Conservation (phyloP, 1,284 basidiomycete genomes). For the Cryptococcus sp. region DNA sequence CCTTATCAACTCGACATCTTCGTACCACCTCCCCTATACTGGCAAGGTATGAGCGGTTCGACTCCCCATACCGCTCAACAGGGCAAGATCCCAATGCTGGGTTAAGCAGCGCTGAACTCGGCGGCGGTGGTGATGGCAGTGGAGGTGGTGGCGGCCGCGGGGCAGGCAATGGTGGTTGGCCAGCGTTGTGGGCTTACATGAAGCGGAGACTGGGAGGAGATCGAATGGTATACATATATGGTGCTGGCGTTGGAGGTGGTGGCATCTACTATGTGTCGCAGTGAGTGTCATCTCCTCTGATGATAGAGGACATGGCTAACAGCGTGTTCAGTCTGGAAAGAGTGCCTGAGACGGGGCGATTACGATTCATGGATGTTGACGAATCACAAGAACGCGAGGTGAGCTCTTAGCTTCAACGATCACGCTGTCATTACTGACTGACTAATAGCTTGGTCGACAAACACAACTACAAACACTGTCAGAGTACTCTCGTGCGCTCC, state of each 20-base stretch:
- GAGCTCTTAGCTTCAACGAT: slow-evolving; percentile 10
- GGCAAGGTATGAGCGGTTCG: slow-evolving; percentile 45
- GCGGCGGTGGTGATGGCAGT: no score
- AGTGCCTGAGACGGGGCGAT: slow-evolving; percentile 77
- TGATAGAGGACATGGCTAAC: no score
- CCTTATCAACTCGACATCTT: slow-evolving; percentile 11
- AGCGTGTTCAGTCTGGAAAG: slow-evolving; percentile 65
- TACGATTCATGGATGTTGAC: slow-evolving; percentile 78
- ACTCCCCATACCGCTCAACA: slow-evolving; percentile 5
- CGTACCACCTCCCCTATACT: slow-evolving; percentile 13
- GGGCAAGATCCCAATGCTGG: no score
- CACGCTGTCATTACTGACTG: neutral
- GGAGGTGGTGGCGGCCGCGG: no score
- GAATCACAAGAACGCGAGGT: slow-evolving; percentile 61
- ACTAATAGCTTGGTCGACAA: slow-evolving; percentile 37
- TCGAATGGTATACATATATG: slow-evolving; percentile 43
- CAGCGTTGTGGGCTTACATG: slow-evolving; percentile 32
- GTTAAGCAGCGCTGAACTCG: no score
- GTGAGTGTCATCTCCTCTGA: slow-evolving; percentile 54
- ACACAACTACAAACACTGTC: slow-evolving; percentile 60
- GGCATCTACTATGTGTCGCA: slow-evolving; percentile 63
- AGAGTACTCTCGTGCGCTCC: slow-evolving; percentile 62
- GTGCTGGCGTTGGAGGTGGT: slow-evolving; percentile 51
- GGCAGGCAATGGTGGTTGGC: slow-evolving; percentile 38
- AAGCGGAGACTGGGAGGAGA: slow-evolving; percentile 45